Conservation (phyloP, 129 eudicot species). For the Calendula officinalis region DNA sequence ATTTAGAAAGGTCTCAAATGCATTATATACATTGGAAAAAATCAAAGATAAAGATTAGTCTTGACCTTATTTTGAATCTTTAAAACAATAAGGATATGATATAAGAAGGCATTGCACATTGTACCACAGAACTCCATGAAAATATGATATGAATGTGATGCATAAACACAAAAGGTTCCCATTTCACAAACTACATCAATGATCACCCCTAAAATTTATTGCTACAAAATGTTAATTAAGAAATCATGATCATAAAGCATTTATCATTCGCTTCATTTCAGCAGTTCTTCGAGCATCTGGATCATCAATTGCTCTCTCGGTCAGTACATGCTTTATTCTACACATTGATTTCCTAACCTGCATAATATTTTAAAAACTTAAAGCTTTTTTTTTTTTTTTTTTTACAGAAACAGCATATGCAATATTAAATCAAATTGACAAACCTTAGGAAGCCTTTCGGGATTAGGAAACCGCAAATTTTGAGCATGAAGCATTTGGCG, state of each 20-base stretch:
- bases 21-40: no score
- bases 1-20: no score
- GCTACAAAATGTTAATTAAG: background rate
- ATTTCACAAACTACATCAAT: constrained; percentile 9
- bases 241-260: constrained; percentile 33
- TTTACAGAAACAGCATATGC: no score
- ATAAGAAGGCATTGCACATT: background rate
- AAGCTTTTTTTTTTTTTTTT: no score
- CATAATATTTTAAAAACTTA: background rate
- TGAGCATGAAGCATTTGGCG: constrained; percentile 95
- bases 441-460: constrained; percentile 89
- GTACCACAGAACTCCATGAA: background rate
- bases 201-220: background rate
- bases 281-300: constrained; percentile 47
- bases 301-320: constrained; percentile 91
- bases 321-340: constrained; percentile 84
- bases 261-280: constrained; percentile 41
- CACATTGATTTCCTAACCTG: constrained; percentile 92
- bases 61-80: no score
- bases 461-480: constrained; percentile 78
- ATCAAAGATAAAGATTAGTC: no score
- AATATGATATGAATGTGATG: background rate
- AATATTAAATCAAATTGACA: no score
- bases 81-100: no score
- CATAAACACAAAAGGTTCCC: background rate